Evolutionary conservation across 2,329 filamentous ascomycete species (phyloP).

Genomic region (Neofusicoccum sp.): DNA sequence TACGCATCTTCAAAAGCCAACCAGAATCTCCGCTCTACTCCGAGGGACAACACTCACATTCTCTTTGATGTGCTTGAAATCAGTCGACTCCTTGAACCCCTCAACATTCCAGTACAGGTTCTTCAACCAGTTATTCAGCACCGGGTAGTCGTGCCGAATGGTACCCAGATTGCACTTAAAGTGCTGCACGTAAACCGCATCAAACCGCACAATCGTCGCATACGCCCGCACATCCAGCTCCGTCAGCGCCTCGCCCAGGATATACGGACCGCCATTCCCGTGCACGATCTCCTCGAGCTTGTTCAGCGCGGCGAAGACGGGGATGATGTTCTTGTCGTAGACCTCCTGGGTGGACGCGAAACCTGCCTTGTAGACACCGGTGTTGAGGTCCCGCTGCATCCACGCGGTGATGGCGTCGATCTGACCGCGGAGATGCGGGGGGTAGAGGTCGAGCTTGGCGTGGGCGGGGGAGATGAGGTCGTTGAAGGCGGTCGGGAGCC

Average conservation of each 20-base stretch:
- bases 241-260: constrained; percentile 59
- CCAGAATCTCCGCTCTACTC: not conserved
- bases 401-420: constrained; percentile 59
- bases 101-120: constrained; percentile 60
- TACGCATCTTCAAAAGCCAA: not conserved
- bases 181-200: constrained; percentile 65
- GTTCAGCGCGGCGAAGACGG: constrained; percentile 63
- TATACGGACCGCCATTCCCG: constrained; percentile 55
- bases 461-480: constrained; percentile 47
- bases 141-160: constrained; percentile 62
- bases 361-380: constrained; percentile 64
- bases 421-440: constrained; percentile 46
- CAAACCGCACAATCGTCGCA: constrained; percentile 61
- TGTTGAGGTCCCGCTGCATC: constrained; percentile 61
- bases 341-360: constrained; percentile 59
- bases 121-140: constrained; percentile 63
- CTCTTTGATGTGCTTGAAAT: constrained; percentile 71
- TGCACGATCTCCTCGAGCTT: constrained; percentile 56
- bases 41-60: constrained; percentile 44
- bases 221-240: constrained; percentile 63
- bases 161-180: constrained; percentile 68
- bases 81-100: constrained; percentile 61
- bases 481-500: constrained; percentile 61
- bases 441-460: constrained; percentile 56
- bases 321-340: constrained; percentile 58